Conservation (phyloP, 768 basidiomycete genomes). For the Boletus tylopilopsis region DNA sequence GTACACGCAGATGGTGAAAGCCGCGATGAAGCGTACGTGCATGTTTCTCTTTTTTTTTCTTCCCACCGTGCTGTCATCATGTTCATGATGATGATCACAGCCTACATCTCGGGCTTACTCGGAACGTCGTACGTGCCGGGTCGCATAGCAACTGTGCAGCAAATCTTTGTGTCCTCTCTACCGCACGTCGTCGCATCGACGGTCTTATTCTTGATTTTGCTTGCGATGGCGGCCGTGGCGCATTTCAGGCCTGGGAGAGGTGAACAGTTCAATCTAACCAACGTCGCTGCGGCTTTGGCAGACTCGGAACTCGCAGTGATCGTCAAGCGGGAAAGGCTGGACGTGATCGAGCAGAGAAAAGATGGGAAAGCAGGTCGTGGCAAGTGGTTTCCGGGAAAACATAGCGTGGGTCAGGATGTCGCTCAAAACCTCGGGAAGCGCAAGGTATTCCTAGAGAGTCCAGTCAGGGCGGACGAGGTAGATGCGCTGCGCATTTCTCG, state of each 20-base stretch:
- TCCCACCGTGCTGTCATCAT: too few species aligned
- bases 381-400: background rate
- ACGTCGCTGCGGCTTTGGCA: slow-evolving; percentile 9
- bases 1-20: slow-evolving; percentile 10
- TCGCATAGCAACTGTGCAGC: slow-evolving; percentile 9
- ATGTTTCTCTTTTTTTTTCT: too few species aligned
- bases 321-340: slow-evolving; percentile 3
- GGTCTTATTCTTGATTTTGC: background rate
- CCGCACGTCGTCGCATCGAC: slow-evolving; percentile 12
- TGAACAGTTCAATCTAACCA: slow-evolving; percentile 12
- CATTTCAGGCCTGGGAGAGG: slow-evolving; percentile 10
- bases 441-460: slow-evolving; percentile 2
- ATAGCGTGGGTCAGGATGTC: slow-evolving; percentile 6
- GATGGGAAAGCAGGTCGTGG: background rate
- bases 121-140: slow-evolving; percentile 14
- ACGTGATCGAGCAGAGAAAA: background rate
- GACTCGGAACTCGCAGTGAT: slow-evolving; percentile 5
- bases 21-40: slow-evolving; percentile 19
- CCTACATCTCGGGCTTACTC: slow-evolving; percentile 11
- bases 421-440: background rate
- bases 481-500: slow-evolving; percentile 6
- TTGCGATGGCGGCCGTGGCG: slow-evolving; percentile 1
- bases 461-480: background rate
- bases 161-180: slow-evolving; percentile 13
- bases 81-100: slow-evolving; percentile 1